Base-by-base conservation (phyloP, 2,329 filamentous ascomycete genomes). In the Aquanectria penicillioides region DNA sequence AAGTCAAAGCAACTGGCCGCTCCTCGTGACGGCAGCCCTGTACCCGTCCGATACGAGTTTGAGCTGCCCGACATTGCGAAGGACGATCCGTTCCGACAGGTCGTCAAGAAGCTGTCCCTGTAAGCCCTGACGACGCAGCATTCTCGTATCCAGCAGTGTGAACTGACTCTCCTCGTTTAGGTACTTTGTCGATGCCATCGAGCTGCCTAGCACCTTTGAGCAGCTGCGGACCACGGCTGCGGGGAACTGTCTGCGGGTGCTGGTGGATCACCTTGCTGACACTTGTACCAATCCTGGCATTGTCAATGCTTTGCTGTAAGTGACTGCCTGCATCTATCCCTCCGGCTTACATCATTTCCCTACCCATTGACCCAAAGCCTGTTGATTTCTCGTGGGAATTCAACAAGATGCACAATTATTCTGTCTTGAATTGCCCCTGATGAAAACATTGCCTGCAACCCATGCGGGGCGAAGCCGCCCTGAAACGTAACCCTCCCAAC, bases 221-320 rank as follows among this genome's bases (percentile, higher is more conserved):
- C 89, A 92, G 73, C 80, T 93, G 8, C 82, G 89, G 43, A 89
- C 87, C 6, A 89, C 86, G 2, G 81, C 86, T 6, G 86, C 87
- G 22, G 88, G 88, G 2, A 82, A 80, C 61, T 86, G 78, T 65
- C 80, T 85, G 69, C 84, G 79, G 23, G 70, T 74, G 18, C 77
- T 94, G 52, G 87, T 91, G 43, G 83, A 86, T 34, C 85, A 92
- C 71, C 80, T 94, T 25, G 83, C 82, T 50, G 73, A 81, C 18
- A 82, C 82, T 17, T 88, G 89, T 68, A 86, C 86, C 56, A 90
- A 93, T 71, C 87, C 85, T 5, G 86, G 85, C 59, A 85, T 92
- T 52, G 88, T 93, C 38, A 90, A 89, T 69, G 89, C 90, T 46
- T 78, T 94, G 26, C 78, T 94, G 89, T 92, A 78, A 73, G 87